Percentiles rank a stretch among this genome's conserved stretches.
Evolutionary conservation across 139 green algal genomes (phyloP).

Genomic region (Chlorella sp.): DNA sequence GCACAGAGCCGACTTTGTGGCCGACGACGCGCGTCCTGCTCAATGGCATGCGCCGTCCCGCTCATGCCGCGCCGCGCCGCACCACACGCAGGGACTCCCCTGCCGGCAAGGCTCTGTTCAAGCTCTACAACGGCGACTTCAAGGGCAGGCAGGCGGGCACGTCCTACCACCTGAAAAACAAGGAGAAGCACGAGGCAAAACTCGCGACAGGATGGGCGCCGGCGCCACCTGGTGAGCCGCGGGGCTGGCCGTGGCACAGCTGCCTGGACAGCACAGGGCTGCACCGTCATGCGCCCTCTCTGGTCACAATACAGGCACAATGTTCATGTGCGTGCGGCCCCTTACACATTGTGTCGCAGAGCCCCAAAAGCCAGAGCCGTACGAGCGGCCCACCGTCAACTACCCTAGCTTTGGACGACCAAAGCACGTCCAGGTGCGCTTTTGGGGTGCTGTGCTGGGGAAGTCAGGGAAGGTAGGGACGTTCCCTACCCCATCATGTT

Average conservation of each 20-base stretch:
- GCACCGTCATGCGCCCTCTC: too few species aligned
- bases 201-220: constrained; percentile 21
- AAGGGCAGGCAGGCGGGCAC: constrained; percentile 16
- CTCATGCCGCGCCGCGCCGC: too few species aligned
- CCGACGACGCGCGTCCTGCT: too few species aligned
- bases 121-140: constrained; percentile 26
- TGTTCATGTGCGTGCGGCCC: background rate
- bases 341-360: too few species aligned
- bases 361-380: too few species aligned
- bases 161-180: constrained; percentile 22
- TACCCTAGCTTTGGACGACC: constrained; percentile 10
- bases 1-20: too few species aligned
- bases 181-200: constrained; percentile 22
- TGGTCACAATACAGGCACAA: constrained; percentile 1
- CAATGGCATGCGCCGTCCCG: too few species aligned
- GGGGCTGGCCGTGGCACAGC: too few species aligned
- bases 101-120: constrained; percentile 32
- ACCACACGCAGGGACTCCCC: constrained; percentile 31
- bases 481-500: too few species aligned
- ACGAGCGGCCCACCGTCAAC: constrained; percentile 4
- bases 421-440: background rate
- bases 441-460: too few species aligned
- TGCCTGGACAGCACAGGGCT: too few species aligned
- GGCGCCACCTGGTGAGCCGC: constrained; percentile 4
- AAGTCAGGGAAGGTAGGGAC: too few species aligned